Evolutionary conservation across 73 alveolate genomes (phyloP), one percentile per base, ranked within the genome.

Genomic region (Uronychia setigera): DNA sequence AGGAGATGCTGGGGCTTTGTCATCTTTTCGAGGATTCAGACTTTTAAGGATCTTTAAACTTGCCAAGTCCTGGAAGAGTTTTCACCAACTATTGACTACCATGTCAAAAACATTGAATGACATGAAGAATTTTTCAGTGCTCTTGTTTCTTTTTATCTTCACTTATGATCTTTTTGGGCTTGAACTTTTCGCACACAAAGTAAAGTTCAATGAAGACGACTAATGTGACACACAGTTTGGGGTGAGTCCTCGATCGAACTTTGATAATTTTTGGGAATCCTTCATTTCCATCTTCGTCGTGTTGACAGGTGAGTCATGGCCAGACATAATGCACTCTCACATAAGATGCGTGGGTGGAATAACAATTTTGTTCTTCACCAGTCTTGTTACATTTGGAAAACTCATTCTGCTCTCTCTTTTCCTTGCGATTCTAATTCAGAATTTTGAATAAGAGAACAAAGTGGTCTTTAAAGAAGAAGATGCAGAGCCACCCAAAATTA

Each of bases 21-120:
- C 91, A 26, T 91, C 91, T 9, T 87, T 91, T 67, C 80, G 96
- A 77, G 88, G 92, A 26, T 78, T 91, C 33, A 60, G 96, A 59
- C 78, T 91, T 26, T 78, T 91, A 32, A 33, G 96, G 74, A 58
- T 91, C 28, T n/a, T n/a, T n/a, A n/a, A n/a, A n/a, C n/a, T n/a
- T n/a, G n/a, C n/a, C n/a, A n/a, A n/a, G n/a, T n/a, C 91, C 31
- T 91, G 93, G 93, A 58, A 33, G 14, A 91, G 87, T 67, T 87
- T 91, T 27, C 60, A 89, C 13, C 58, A 87, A 75, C 33, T 91
- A 58, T 35, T 91, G n/a, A 33, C n/a, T 31, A 83, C 96, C 57
- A 91, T 91, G 33, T 81, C 79, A 26, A 74, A 81, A 14, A 87
- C 96, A 0, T 33, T 91, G 32, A 80, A 78, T 0, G 93, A 89